Conservation (phyloP, 768 basidiomycete species). For the Termitomyces sp. region DNA sequence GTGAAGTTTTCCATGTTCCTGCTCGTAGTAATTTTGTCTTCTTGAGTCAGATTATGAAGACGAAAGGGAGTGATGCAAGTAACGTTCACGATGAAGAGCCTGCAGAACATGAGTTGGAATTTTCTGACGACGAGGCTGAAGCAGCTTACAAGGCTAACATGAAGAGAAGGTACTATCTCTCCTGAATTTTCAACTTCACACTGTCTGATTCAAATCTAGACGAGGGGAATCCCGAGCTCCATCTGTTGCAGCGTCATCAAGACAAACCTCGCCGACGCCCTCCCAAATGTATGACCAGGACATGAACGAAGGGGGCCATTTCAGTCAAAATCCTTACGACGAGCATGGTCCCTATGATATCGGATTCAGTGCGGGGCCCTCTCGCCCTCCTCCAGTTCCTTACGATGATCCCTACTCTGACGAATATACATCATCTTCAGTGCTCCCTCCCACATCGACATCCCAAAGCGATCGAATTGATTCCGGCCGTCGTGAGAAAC, state of each 20-base stretch:
- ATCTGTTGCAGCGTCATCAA: conserved; percentile 46
- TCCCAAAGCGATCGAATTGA: not conserved
- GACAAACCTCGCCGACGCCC: conserved; percentile 48
- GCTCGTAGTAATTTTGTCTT: conserved; percentile 81
- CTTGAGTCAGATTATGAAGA: conserved; percentile 57
- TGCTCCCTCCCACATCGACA: not conserved
- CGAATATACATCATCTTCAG: conserved; percentile 18
- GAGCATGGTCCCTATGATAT: conserved; percentile 66
- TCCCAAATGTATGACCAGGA: conserved; percentile 53
- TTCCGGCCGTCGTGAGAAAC: not conserved
- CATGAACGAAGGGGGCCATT: conserved; percentile 35
- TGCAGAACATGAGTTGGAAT: conserved; percentile 84
- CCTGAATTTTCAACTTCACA: not conserved
- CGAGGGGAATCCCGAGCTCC: conserved; percentile 45
- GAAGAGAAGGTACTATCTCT: conserved; percentile 49
- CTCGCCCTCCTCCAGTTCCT: conserved; percentile 62
- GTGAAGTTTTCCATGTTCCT: conserved; percentile 79
- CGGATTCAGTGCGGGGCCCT: conserved; percentile 47
- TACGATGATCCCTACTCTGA: conserved; percentile 80
- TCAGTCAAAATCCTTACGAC: conserved; percentile 58
- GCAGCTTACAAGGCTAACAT: conserved; percentile 57
- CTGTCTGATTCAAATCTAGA: conserved; percentile 25
- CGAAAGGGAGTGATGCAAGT: conserved; percentile 90
- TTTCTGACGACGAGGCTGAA: conserved; percentile 93
- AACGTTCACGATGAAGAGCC: conserved; percentile 95